Conservation (phyloP, 2,329 filamentous ascomycete species). For the Colletotrichum sp. region DNA sequence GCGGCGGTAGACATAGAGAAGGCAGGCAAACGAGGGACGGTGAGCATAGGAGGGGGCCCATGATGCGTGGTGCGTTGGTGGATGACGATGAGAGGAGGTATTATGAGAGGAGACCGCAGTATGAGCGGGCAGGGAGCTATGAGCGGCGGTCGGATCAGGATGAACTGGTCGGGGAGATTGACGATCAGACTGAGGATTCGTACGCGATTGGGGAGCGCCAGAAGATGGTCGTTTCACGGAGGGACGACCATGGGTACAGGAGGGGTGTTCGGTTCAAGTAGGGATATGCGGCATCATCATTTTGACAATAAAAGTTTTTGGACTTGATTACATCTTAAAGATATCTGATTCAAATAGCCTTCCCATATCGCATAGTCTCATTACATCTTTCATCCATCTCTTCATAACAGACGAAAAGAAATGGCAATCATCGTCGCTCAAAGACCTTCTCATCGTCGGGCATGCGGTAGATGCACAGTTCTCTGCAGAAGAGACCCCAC, state of each 20-base stretch:
- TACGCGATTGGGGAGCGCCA: not conserved
- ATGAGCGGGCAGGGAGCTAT: not conserved
- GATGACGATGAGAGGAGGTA: not conserved
- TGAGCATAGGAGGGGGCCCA: not conserved
- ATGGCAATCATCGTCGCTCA: conserved; percentile 34
- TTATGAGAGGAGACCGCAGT: not conserved
- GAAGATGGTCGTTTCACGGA: not conserved
- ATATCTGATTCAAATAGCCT: not conserved
- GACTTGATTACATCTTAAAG: not conserved
- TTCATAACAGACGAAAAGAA: not conserved
- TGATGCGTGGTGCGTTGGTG: not conserved
- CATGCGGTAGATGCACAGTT: conserved; percentile 68
- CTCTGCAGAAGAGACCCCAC: conserved; percentile 78
- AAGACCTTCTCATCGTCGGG: conserved; percentile 63
- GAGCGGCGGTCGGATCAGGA: conserved; percentile 1
- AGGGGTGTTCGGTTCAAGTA: not conserved
- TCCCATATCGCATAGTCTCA: conserved; percentile 5
- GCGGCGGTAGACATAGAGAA: not conserved
- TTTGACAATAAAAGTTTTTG: not conserved
- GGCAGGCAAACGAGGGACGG: not conserved
- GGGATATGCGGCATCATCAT: not conserved
- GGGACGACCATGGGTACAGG: not conserved
- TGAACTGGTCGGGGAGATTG: conserved; percentile 6
- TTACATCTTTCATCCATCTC: not conserved
- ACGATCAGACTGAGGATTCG: not conserved